Base-by-base conservation (phyloP, 768 basidiomycete species). In the Kwoniella bestiolae region DNA sequence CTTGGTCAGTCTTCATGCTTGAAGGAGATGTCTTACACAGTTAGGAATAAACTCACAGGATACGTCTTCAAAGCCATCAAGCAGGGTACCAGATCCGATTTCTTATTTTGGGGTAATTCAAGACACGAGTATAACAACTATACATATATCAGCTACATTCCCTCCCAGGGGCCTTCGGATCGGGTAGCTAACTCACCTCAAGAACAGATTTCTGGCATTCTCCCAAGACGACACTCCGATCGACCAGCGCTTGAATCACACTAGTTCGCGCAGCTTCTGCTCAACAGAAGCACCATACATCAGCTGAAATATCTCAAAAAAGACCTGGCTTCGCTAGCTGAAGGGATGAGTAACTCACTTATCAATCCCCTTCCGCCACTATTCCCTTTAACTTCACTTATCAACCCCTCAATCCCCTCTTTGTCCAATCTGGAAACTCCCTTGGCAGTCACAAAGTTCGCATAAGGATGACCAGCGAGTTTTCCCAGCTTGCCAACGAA, bases 371-470 rank as follows among this genome's bases (percentile, higher is more conserved):
- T 81, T 21, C 69, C 72, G 11, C 86, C 90, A 87, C 56, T 47
- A 25, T 44, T 83, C 77, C 35, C 79, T 83, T 50, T 79, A 34
- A 94, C 82, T 73, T 93, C 91, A n/a, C 80, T 71, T 49, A 88
- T 84, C 16, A 86, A 83, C 5, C 82, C 83, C 1, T 79, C 78
- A 34, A 97, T 76, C 66, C 90, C 87, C 3, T 82, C 81, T 18
- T 80, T 83, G n/a, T 85, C 83, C 12, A 88, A 78, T 50, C 91
- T 84, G 55, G 87, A 86, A 28, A 94, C 69, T 0, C 89, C 90
- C 78, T 88, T 89, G 0, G 94, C 90, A 4, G 94, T 84, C 23
- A 97, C 94, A 73, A 93, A 99, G 76, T 98, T 99, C 12, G 91
- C 93, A 2, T 94, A 90, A 2, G 94, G 92, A 80, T 99, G 95